Evolutionary conservation across 768 basidiomycete genomes (phyloP).

Genomic region (Lentinus tigrinus): DNA sequence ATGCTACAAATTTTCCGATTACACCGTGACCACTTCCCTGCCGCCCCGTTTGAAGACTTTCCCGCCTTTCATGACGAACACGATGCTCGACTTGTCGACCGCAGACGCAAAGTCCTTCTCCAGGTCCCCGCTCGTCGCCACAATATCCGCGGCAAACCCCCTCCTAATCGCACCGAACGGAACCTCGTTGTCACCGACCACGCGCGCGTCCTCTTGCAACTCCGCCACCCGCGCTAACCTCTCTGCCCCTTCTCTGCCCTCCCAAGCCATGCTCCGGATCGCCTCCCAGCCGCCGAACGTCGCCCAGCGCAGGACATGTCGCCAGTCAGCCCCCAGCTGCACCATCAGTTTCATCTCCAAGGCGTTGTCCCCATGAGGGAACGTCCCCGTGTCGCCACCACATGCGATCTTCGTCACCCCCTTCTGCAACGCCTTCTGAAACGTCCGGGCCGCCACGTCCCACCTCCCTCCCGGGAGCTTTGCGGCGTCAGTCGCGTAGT

Average conservation of each 20-base stretch:
- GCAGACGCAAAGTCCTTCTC: slow-evolving; percentile 42
- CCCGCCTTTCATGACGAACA: slow-evolving; percentile 62
- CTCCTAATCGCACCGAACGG: slow-evolving; percentile 52
- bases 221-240: slow-evolving; percentile 29
- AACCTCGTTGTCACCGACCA: slow-evolving; percentile 47
- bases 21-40: slow-evolving; percentile 18
- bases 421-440: slow-evolving; percentile 43
- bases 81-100: slow-evolving; percentile 44
- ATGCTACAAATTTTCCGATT: neutral
- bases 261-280: slow-evolving; percentile 48
- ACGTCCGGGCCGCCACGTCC: slow-evolving; percentile 39
- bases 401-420: slow-evolving; percentile 52
- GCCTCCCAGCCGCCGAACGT: slow-evolving; percentile 61
- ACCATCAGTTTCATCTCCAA: slow-evolving; percentile 64
- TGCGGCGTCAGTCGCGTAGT: slow-evolving; percentile 31
- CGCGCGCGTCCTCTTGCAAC: slow-evolving; percentile 25
- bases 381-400: slow-evolving; percentile 66
- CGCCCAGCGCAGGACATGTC: slow-evolving; percentile 53
- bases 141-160: slow-evolving; percentile 57
- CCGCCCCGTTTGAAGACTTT: slow-evolving; percentile 44
- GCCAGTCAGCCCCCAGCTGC: slow-evolving; percentile 50
- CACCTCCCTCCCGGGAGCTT: slow-evolving; percentile 31
- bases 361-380: slow-evolving; percentile 59
- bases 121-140: slow-evolving; percentile 38
- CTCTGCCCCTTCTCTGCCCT: slow-evolving; percentile 30